Conservation (phyloP, 495 filamentous ascomycete species). For the Pseudevernia furfuracea region DNA sequence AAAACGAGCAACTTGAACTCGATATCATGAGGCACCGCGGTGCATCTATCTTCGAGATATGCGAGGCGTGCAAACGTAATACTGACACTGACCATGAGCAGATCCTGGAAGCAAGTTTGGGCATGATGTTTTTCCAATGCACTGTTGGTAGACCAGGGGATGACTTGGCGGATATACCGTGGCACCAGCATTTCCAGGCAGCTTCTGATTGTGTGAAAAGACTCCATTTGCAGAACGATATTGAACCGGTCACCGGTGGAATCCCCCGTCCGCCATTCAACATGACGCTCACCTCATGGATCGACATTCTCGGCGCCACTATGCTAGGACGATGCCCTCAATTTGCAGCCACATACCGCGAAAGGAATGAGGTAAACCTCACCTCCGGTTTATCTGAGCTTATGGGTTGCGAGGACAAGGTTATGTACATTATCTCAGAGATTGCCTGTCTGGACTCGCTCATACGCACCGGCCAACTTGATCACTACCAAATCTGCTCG, state of each 20-base stretch:
- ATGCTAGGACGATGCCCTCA: slow-evolving; percentile 79
- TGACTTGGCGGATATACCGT: slow-evolving; percentile 84
- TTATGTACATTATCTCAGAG: slow-evolving; percentile 98
- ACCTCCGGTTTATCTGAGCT: slow-evolving; percentile 78
- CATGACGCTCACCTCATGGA: slow-evolving; percentile 92
- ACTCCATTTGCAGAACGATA: slow-evolving; percentile 67
- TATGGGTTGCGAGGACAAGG: slow-evolving; percentile 95
- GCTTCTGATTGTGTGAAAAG: slow-evolving; percentile 73
- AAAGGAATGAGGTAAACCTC: slow-evolving; percentile 70
- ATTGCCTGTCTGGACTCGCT: slow-evolving; percentile 91
- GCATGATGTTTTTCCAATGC: slow-evolving; percentile 97
- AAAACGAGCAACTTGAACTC: slow-evolving; percentile 71
- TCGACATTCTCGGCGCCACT: slow-evolving; percentile 91
- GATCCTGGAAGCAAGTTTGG: slow-evolving; percentile 88
- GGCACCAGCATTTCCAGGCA: slow-evolving; percentile 94
- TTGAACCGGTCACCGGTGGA: slow-evolving; percentile 45
- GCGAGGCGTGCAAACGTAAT: slow-evolving; percentile 72
- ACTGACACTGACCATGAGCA: slow-evolving; percentile 75
- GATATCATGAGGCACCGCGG: slow-evolving; percentile 93
- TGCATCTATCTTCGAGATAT: slow-evolving; percentile 78
- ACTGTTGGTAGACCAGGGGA: slow-evolving; percentile 83
- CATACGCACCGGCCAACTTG: slow-evolving; percentile 67
- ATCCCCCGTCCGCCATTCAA: slow-evolving; percentile 74
- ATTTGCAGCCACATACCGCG: slow-evolving; percentile 86
- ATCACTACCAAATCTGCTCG: slow-evolving; percentile 72